phyloP scores from a whole-genome alignment of 352 stramenopile genomes.

The Aphanomyces astaci region DNA sequence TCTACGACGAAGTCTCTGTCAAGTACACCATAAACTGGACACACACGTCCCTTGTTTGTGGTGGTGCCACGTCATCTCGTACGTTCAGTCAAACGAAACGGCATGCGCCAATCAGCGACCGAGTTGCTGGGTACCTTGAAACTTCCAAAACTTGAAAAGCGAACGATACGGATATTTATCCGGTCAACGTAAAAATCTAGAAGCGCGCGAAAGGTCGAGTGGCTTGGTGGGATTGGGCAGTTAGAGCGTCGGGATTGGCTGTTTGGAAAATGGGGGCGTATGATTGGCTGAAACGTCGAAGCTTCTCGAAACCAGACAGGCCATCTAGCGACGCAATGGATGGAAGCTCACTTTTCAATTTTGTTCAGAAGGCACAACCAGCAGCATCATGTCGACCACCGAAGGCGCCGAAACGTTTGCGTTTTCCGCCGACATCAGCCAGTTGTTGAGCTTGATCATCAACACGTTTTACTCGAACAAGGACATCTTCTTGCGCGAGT shows the following conservation, averaged over 20 bases:
- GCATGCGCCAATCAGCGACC: too few species aligned
- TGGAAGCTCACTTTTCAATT: conserved; percentile 21
- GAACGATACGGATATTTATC: too few species aligned
- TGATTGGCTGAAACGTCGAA: conserved; percentile 6
- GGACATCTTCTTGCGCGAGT: conserved; percentile 97
- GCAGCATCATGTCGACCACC: conserved; percentile 41
- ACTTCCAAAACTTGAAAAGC: too few species aligned
- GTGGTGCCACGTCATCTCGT: too few species aligned
- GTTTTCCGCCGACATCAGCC: conserved; percentile 99
- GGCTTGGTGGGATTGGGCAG: not conserved
- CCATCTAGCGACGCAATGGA: not conserved
- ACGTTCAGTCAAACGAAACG: too few species aligned
- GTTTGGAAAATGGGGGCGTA: not conserved
- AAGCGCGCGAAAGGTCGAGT: too few species aligned
- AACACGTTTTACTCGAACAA: conserved; percentile 99
- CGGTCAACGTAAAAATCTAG: conserved; percentile 12
- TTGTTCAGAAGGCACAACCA: not conserved
- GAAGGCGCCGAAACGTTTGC: conserved; percentile 96
- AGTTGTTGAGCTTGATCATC: conserved; percentile 98
- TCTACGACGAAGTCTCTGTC: too few species aligned
- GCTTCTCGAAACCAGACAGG: not conserved
- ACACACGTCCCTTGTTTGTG: too few species aligned
- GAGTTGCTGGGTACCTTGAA: too few species aligned
- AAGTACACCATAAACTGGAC: too few species aligned
- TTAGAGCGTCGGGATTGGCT: not conserved